Evolutionary conservation across 2,329 filamentous ascomycete species (phyloP), one percentile per base, ranked within the genome.

Genomic region (Epichloe brachyelytri): DNA sequence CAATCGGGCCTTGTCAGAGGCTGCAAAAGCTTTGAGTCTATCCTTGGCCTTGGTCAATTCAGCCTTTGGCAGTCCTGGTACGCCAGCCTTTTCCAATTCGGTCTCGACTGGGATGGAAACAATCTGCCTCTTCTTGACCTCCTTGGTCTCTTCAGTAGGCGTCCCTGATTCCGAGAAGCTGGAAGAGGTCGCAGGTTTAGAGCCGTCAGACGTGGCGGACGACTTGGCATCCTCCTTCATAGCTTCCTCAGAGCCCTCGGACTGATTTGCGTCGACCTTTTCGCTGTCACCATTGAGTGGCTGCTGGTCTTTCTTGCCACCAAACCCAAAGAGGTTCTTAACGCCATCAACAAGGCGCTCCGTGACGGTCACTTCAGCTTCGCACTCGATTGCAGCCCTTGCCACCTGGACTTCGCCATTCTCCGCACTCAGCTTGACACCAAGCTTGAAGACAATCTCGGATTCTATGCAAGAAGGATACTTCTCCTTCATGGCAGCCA

Each of bases 261-360:
- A 64, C 67, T 51, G 58, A 30, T 69, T 66, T 4, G 61, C 62
- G 17, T 63, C 66, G 7, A 60, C 62, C n/a, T 65, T 73, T 50
- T 76, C 79, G 20, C 72, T 74, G 45, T 84, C 85, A 46, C 83
- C 85, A 53, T 79, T 77, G 36, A 95, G 64, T 5, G 77, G 74
- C 68, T 95, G 86, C 51, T 91, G 86, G 34, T 86, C 85, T 70
- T 95, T 95, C 62, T 86, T 86, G n/a, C 50, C 43, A 26, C 91
- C 93, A 63, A 97, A 90, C 5, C 93, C 93, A 63, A 98, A 94
- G 55, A 96, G 79, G 57, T 90, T 94, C 76, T 98, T 98, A 57
- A 97, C 88, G 43, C 88, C 90, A 62, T 95, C 91, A 46, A 96
- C 86, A 46, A 97, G 79, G 48, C 85, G 83, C 56, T 86, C 87